These are phyloP conservation scores for Berkeleyomyces basicola DNA, from an alignment of 2,329 filamentous ascomycete species.

Conservation along the genomic window DNA sequence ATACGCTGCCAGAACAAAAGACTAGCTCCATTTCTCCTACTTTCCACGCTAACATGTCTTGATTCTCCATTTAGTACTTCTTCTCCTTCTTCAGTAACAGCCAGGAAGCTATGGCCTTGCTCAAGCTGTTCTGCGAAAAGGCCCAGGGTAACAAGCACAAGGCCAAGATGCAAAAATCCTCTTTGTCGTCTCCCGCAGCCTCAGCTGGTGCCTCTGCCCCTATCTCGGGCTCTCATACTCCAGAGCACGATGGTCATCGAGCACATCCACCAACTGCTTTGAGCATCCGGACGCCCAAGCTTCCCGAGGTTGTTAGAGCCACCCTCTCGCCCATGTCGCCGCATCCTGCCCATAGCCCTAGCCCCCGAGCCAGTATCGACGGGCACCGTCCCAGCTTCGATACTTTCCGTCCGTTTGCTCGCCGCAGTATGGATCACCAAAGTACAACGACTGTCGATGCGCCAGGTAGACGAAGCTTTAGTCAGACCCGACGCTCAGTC, in stretches of 20 bases:
- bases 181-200: background rate
- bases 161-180: background rate
- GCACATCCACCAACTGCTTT: conserved; percentile 14
- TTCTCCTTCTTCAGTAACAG: conserved; percentile 89
- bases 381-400: conserved; percentile 37
- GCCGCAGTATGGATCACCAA: conserved; percentile 38
- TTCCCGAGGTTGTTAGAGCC: conserved; percentile 42
- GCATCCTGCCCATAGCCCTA: conserved; percentile 25
- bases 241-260: background rate
- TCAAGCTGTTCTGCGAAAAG: conserved; percentile 53
- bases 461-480: conserved; percentile 44
- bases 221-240: background rate
- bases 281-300: conserved; percentile 24
- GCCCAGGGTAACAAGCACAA: conserved; percentile 18
- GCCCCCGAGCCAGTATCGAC: conserved; percentile 40
- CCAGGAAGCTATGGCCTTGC: conserved; percentile 62
- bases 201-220: background rate
- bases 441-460: conserved; percentile 24
- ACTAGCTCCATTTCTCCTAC: background rate
- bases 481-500: conserved; percentile 36
- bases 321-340: conserved; percentile 40
- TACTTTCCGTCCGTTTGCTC: conserved; percentile 28
- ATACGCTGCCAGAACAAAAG: background rate
- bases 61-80: conserved; percentile 51
- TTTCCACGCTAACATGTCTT: background rate